Evolutionary conservation across 768 basidiomycete genomes (phyloP), one percentile per base, ranked within the genome.

Genomic region (Russula compacta): DNA sequence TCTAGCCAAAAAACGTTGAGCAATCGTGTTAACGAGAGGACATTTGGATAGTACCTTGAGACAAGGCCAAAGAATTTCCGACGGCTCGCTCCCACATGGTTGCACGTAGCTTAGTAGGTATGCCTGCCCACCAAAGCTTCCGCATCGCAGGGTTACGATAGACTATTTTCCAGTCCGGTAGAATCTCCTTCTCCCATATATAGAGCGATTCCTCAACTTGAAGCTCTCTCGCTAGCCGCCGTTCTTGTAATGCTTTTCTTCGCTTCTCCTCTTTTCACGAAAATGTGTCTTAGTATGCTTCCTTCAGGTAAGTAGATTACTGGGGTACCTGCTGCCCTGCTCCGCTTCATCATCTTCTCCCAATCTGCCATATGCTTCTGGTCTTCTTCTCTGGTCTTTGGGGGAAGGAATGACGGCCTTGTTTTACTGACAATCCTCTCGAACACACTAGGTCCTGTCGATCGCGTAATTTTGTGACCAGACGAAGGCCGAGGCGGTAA

Each of bases 321-420:
- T 29, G 29, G 12, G 79, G 70, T 61, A 92, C 92, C 90, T 65
- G 85, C 81, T 17, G 73, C 72, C 55, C 87, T 83, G 73, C 89
- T 92, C 48, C 77, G 83, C 64, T 83, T 84, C 86, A 93, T 91
- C 91, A 95, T 95, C 38, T 78, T 73, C 68, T 91, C 82, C 87
- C 92, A 94, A 69, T 88, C 87, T 4, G 85, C 82, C 69, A 92
- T 77, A 73, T 95, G 93, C 66, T 86, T 94, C 51, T 78, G 72
- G 69, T 95, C 92, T 72, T 95, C 92, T 60, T 81, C 70, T 33
- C 79, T 80, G 51, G 73, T 75, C 70, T 95, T 95, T 6, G 92
- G 92, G 24, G 93, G 93, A n/a, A 95, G 76, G 70, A 86, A 86
- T 5, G 79, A 72, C 17, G 89, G 93, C n/a, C 93, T 77, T 0